phyloP scores from a whole-genome alignment of 495 filamentous ascomycete species.

The Hapsidospora chrysogenum region DNA sequence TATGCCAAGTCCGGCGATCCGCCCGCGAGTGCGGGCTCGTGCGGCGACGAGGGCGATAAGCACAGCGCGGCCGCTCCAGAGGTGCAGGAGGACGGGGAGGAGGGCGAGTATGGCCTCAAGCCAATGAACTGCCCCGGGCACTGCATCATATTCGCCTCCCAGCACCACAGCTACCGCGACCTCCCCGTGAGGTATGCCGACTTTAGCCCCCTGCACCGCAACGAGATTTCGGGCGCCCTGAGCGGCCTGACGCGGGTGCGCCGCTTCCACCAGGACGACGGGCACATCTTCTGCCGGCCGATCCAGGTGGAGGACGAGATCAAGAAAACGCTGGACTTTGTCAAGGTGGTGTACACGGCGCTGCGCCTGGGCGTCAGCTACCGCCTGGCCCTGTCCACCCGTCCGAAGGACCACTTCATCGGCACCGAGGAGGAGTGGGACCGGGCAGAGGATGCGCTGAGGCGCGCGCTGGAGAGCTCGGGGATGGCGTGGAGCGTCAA shows the following conservation, averaged over 20 bases:
- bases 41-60: conserved; percentile 12
- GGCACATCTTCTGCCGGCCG: conserved; percentile 85
- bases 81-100: too few relatives aligned
- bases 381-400: conserved; percentile 63
- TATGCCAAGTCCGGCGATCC: conserved; percentile 22
- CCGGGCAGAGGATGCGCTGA: conserved; percentile 58
- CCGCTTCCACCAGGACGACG: conserved; percentile 93
- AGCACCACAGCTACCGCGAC: conserved; percentile 60
- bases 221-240: conserved; percentile 74
- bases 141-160: conserved; percentile 66
- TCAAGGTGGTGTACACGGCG: conserved; percentile 58
- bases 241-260: conserved; percentile 78
- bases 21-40: conserved; percentile 5
- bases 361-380: conserved; percentile 54
- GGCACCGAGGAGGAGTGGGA: conserved; percentile 71
- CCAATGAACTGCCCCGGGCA: conserved; percentile 97
- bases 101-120: conserved; percentile 78
- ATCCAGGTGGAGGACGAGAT: conserved; percentile 74
- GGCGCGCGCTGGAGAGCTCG: conserved; percentile 46
- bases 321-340: conserved; percentile 58
- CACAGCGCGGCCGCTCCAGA: neutral
- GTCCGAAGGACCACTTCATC: conserved; percentile 61
- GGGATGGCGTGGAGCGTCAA: conserved; percentile 54
- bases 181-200: conserved; percentile 84
- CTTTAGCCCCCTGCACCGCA: conserved; percentile 81